A percentile compares a stretch with the other conserved stretches of the same genome.
These are phyloP conservation scores for Fraxinus americana DNA, from an alignment of 257 asterid species.

Conservation along the genomic window DNA sequence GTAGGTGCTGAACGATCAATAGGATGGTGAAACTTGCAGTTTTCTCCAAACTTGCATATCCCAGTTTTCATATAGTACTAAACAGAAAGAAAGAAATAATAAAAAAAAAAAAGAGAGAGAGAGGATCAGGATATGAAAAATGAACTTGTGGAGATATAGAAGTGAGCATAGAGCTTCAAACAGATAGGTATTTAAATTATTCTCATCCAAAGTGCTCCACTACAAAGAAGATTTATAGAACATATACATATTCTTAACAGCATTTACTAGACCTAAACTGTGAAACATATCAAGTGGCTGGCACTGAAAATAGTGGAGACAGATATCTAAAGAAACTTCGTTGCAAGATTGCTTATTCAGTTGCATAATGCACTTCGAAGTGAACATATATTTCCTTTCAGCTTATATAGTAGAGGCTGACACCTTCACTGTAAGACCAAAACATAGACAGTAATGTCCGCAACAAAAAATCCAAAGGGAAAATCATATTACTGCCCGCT, in stretches of 20 bases:
- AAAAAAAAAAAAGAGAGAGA: conserved; percentile 9
- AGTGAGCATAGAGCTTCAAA: neutral
- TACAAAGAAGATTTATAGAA: conserved; percentile 8
- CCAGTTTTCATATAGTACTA: conserved; percentile 97
- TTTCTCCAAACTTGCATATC: conserved; percentile 77
- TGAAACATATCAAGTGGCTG: conserved; percentile 4
- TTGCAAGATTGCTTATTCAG: conserved; percentile 8
- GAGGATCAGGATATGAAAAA: neutral
- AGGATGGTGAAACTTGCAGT: conserved; percentile 93
- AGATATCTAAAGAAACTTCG: conserved; percentile 12
- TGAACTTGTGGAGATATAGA: neutral
- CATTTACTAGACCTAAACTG: neutral
- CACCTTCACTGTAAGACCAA: neutral
- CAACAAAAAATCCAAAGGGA: conserved; percentile 10
- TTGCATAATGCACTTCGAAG: conserved; percentile 9
- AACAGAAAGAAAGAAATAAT: neutral
- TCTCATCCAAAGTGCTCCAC: conserved; percentile 11
- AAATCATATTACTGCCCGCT: neutral
- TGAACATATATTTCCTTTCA: neutral
- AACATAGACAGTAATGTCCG: conserved; percentile 16
- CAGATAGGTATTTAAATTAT: neutral
- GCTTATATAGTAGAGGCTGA: conserved; percentile 9
- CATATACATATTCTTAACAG: conserved; percentile 16
- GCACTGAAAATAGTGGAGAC: conserved; percentile 16
- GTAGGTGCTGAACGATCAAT: conserved; percentile 60